Base-by-base conservation (phyloP, 2,329 filamentous ascomycete species). In the Amauroascus niger region DNA sequence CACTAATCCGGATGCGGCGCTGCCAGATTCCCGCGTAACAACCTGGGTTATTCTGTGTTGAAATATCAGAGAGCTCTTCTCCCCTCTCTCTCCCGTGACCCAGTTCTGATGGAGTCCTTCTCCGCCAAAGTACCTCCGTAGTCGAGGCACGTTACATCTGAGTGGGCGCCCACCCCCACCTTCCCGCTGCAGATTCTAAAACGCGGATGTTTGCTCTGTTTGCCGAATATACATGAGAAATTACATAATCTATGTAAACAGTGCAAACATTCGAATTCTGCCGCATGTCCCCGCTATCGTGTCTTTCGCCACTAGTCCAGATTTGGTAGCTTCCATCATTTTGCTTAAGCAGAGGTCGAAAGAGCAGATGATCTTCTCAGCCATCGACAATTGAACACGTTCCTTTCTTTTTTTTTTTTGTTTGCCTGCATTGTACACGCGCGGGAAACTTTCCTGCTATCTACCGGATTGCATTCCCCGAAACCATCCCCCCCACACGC, bases 181-280 rank as follows among this genome's bases (percentile, higher is more conserved):
- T 30, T 46, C n/a, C n/a, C n/a, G 28, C 4, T 20, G 44, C 28
- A 14, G 28, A 18, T n/a, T 6, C 5, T 30, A 18, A 13, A 45
- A 16, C 22, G 7, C n/a, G n/a, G n/a, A 1, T 33, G 28, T 46
- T 46, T 46, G 44, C 16, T 32, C 28, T 22, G 26, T 48, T 48
- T 14, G 9, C 24, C 26, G 26, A 30, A 9, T 30, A 30, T 30
- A 9, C 1, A 20, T 40, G 9, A 40, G n/a, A 8, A 18, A 40
- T 40, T 20, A 18, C 37, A 18, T 40, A 18, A 20, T 7, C 20
- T 7, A 1, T 28, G 30, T 40, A 56, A 56, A 56, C 55, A 48
- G 13, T 45, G 41, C 51, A 54, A 54, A 54, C 46, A 49, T 13
- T 6, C 3, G 4, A 9, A 20, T 54, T 57, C 52, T 57, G 55